phyloP scores from a whole-genome alignment of 306 rosid species.

The Luffa acutangula region DNA sequence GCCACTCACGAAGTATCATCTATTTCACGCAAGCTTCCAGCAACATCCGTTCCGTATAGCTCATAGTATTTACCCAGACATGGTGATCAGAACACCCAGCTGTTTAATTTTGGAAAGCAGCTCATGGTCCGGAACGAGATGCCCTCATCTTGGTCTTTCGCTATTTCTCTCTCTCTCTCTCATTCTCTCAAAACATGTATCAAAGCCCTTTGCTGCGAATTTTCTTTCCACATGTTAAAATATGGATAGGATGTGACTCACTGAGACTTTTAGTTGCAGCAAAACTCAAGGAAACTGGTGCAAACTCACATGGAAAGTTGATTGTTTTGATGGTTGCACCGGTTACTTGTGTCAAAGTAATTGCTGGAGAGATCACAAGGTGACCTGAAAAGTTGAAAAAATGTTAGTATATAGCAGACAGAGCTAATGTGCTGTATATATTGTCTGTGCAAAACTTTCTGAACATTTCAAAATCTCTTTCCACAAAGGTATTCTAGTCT shows the following conservation, averaged over 20 bases:
- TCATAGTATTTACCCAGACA: conserved; percentile 18
- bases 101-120: conserved; percentile 27
- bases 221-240: conserved; percentile 42
- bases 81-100: conserved; percentile 12
- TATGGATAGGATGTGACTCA: conserved; percentile 30
- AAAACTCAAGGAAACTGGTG: conserved; percentile 25
- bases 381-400: conserved; percentile 1
- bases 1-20: conserved; percentile 25
- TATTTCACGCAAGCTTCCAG: conserved; percentile 35
- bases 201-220: conserved; percentile 32
- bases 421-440: conserved; percentile 13
- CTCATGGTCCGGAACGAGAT: conserved; percentile 24
- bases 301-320: conserved; percentile 20
- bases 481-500: conserved; percentile 7
- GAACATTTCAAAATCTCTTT: conserved; percentile 1
- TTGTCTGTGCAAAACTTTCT: conserved; percentile 8
- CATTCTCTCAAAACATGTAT: conserved; percentile 21
- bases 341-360: conserved; percentile 8
- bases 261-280: conserved; percentile 45
- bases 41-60: conserved; percentile 35
- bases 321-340: conserved; percentile 23
- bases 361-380: neutral
- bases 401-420: conserved; percentile 5
- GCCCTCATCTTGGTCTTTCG: conserved; percentile 6
- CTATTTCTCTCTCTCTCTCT: neutral